phyloP scores from a whole-genome alignment of 441 rosid genomes.

The Adansonia madagascariensis region DNA sequence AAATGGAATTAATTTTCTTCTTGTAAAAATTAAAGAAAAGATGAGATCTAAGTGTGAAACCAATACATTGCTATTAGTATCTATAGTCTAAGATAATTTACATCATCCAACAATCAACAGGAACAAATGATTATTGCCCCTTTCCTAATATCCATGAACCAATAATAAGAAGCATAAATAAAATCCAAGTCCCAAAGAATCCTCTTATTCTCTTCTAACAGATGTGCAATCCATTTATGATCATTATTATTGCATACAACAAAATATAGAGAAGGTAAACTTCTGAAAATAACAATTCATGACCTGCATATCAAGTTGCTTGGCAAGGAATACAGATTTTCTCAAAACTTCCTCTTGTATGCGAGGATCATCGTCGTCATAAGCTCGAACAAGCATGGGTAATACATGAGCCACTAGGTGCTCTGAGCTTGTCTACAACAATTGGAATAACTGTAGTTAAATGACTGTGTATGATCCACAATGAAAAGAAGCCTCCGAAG shows the following conservation, averaged over 20 bases:
- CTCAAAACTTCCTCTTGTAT: conserved; percentile 89
- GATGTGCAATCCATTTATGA: background rate
- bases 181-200: background rate
- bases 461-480: conserved; percentile 18
- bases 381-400: conserved; percentile 88
- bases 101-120: conserved; percentile 5
- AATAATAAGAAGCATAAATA: conserved; percentile 5
- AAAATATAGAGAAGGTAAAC: conserved; percentile 9
- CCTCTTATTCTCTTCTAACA: background rate
- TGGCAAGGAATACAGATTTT: conserved; percentile 75
- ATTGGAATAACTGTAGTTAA: conserved; percentile 27
- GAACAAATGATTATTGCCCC: background rate
- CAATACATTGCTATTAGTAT: background rate
- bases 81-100: conserved; percentile 11
- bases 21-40: background rate
- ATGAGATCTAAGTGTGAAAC: background rate
- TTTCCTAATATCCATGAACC: background rate
- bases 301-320: conserved; percentile 85
- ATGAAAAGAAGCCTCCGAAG: conserved; percentile 1
- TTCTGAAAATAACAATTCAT: background rate
- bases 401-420: conserved; percentile 67
- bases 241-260: conserved; percentile 6
- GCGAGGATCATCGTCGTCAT: conserved; percentile 87
- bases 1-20: background rate
- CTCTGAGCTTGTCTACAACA: conserved; percentile 72